Percentiles rank a stretch among this genome's conserved stretches.
These are phyloP conservation scores for Nepenthes alata DNA, from an alignment of 179 eudicot genomes.

Conservation along the genomic window DNA sequence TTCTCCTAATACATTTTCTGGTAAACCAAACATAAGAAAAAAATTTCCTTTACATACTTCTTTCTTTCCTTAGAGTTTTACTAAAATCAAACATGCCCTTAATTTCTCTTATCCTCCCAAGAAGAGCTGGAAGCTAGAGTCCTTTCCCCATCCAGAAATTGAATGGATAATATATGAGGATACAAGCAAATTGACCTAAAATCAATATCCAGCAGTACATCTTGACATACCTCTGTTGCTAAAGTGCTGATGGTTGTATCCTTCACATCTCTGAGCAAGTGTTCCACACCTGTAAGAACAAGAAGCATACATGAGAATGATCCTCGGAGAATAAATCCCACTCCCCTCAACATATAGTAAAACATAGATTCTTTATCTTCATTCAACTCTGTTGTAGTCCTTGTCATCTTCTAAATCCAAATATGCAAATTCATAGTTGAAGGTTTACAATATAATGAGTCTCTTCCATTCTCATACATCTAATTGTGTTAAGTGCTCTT, in stretches of 20 bases:
- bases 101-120: background rate
- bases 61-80: no score
- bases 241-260: conserved; percentile 91
- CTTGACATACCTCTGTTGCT: conserved; percentile 63
- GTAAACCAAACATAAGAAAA: no score
- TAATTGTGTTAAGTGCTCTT: no score
- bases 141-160: background rate
- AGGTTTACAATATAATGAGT: no score
- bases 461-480: no score
- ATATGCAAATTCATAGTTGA: no score
- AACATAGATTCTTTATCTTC: no score
- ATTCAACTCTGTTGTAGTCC: no score
- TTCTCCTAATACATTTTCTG: no score
- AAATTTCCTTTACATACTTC: no score
- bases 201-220: background rate
- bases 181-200: conserved; percentile 1
- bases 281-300: conserved; percentile 66
- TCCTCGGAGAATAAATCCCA: background rate
- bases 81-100: background rate
- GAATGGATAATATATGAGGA: background rate
- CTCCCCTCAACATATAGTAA: background rate
- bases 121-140: background rate
- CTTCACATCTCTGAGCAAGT: conserved; percentile 93
- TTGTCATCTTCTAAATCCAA: no score
- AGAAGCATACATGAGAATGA: background rate